Evolutionary conservation across 139 green algal species (phyloP), one percentile per base, ranked within the genome.

Genomic region (Coelastrella sp.): DNA sequence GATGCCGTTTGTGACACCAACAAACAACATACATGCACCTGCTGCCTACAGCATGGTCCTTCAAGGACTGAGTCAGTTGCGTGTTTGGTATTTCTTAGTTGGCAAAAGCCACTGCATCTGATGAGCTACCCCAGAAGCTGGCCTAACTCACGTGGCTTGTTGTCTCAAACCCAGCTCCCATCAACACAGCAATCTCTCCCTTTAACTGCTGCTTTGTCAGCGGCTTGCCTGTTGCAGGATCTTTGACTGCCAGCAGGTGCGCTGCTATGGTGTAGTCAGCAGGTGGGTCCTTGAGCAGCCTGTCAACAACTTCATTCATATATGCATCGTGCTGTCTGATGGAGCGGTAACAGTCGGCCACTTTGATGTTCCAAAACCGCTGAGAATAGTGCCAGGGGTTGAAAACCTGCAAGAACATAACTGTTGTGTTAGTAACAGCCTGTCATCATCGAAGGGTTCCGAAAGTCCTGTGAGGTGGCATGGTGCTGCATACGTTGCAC

Each of bases 161-260:
- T 32, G 85, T 90, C 85, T 90, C 85, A 90, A 90, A 90, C 57
- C 85, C 85, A n/a, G 85, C 85, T 22, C 58, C 85, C 85, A 90
- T 90, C 73, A 90, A 83, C 2, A 59, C n/a, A 7, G 71, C 57
- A 7, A 83, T 57, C 59, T 83, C 74, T 47, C 73, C 32, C 59
- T 90, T 83, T 11, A 90, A 58, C 74, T 83, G 74, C 14, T 80
- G 32, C n/a, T 16, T 13, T 3, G 22, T 58, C 1, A 90, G 85
- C 4, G 85, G 85, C 22, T 75, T 47, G 14, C 85, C 85, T 19
- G 71, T 84, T 16, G 7, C 73, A 56, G 64, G 85, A 4, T 80
- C 85, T 3, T 54, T 75, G n/a, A 79, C 83, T 47, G 64, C 17
- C 10, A 90, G 58, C 20, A 90, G 85, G 59, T 90, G 85, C 5